phyloP scores from a whole-genome alignment of 345 rosid species.

The Corchorus capsularis region DNA sequence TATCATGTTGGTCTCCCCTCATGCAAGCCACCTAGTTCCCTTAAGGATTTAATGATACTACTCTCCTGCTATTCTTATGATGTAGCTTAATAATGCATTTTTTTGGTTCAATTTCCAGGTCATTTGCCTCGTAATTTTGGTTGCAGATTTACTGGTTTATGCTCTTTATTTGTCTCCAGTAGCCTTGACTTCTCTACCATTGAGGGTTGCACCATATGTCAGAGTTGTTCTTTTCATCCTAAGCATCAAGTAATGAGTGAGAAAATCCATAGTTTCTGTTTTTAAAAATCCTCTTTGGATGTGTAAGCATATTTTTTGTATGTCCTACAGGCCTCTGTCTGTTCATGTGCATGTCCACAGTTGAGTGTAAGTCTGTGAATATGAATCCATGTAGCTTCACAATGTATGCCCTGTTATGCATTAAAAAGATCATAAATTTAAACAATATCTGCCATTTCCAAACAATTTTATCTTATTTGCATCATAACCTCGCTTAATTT shows the following conservation, averaged over 20 bases:
- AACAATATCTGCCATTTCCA: neutral
- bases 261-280: neutral
- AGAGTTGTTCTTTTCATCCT: slow-evolving; percentile 81
- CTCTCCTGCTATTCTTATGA: neutral
- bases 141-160: slow-evolving; percentile 75
- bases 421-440: neutral
- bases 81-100: slow-evolving; percentile 24
- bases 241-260: slow-evolving; percentile 59
- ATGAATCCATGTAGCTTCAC: neutral
- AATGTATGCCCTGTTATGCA: slow-evolving; percentile 9
- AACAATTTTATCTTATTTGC: neutral
- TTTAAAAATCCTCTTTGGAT: neutral
- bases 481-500: neutral
- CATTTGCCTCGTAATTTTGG: slow-evolving; percentile 56
- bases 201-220: slow-evolving; percentile 84
- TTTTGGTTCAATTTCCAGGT: slow-evolving; percentile 58
- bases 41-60: neutral
- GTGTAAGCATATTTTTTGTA: neutral
- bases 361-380: neutral
- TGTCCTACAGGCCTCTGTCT: neutral
- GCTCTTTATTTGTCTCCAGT: slow-evolving; percentile 73
- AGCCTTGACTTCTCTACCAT: slow-evolving; percentile 66
- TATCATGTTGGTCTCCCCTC: neutral
- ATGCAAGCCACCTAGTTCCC: neutral
- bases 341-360: neutral